Percentiles rank a stretch among this genome's conserved stretches.
Evolutionary conservation across 371 early-diverging fungal genomes (phyloP).

Genomic region (Umbelopsis sp.): DNA sequence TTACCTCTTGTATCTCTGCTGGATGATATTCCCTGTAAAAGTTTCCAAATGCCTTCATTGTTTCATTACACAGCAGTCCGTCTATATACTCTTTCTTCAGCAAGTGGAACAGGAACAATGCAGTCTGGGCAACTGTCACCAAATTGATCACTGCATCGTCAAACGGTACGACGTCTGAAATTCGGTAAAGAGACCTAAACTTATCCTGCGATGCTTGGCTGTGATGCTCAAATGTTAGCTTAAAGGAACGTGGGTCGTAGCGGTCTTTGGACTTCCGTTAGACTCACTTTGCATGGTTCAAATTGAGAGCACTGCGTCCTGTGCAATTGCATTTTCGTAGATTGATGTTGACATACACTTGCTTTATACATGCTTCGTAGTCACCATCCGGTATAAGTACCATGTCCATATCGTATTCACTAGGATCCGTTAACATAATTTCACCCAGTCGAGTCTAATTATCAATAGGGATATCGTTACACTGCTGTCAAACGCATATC

Average conservation of each 20-base stretch:
- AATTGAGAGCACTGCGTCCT: conserved; percentile 65
- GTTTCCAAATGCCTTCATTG: conserved; percentile 50
- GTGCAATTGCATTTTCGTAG: conserved; percentile 65
- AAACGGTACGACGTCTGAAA: conserved; percentile 58
- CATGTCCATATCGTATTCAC: conserved; percentile 62
- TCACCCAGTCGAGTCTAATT: conserved; percentile 58
- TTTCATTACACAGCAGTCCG: conserved; percentile 66
- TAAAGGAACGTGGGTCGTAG: not conserved
- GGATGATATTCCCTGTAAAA: conserved; percentile 57
- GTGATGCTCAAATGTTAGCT: conserved; percentile 11
- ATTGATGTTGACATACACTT: conserved; percentile 67
- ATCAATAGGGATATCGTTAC: not conserved
- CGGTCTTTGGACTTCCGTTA: not conserved
- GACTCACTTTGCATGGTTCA: conserved; percentile 60
- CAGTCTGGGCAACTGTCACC: conserved; percentile 56
- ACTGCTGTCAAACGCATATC: not conserved
- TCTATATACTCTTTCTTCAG: conserved; percentile 56
- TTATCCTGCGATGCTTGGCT: conserved; percentile 70
- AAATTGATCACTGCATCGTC: conserved; percentile 61
- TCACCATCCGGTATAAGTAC: conserved; percentile 67
- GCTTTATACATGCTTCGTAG: conserved; percentile 56
- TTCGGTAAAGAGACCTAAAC: conserved; percentile 64
- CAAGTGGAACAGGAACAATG: conserved; percentile 56
- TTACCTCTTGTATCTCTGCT: conserved; percentile 54
- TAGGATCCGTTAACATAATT: conserved; percentile 62